phyloP scores from a whole-genome alignment of 2,329 filamentous ascomycete genomes.

The Seiridium unicorne region DNA sequence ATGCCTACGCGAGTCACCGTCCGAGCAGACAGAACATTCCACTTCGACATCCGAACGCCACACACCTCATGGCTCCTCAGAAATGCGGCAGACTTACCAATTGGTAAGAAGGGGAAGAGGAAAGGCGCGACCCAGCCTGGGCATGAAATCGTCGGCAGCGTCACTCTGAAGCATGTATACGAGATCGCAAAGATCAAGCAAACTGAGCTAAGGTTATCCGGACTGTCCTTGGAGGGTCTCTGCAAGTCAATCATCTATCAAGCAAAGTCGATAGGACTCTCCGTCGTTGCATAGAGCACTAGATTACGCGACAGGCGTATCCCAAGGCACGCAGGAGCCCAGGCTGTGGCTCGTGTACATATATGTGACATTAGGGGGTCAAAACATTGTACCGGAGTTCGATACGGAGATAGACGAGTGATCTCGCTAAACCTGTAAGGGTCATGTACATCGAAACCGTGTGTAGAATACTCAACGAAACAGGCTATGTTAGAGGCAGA shows the following conservation, averaged over 20 bases:
- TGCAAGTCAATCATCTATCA: slow-evolving; percentile 74
- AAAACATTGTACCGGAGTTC: too few relatives aligned
- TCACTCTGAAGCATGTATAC: slow-evolving; percentile 93
- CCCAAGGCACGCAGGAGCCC: neutral
- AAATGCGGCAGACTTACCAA: slow-evolving; percentile 73
- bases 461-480: too few relatives aligned
- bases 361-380: neutral
- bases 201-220: slow-evolving; percentile 70
- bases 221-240: slow-evolving; percentile 66
- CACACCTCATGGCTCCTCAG: slow-evolving; percentile 90
- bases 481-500: too few relatives aligned
- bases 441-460: too few relatives aligned
- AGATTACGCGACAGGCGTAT: neutral
- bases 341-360: neutral
- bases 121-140: slow-evolving; percentile 76
- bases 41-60: slow-evolving; percentile 90
- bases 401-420: too few relatives aligned
- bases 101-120: slow-evolving; percentile 72
- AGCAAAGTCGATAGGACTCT: slow-evolving; percentile 73
- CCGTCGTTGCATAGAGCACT: slow-evolving; percentile 59
- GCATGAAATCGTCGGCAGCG: slow-evolving; percentile 74
- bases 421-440: too few relatives aligned
- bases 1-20: slow-evolving; percentile 90
- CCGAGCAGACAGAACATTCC: slow-evolving; percentile 87
- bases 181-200: slow-evolving; percentile 98